Base-by-base conservation (phyloP, 805 yeast genomes). In the Vanderwaltozyma yarrowii region DNA sequence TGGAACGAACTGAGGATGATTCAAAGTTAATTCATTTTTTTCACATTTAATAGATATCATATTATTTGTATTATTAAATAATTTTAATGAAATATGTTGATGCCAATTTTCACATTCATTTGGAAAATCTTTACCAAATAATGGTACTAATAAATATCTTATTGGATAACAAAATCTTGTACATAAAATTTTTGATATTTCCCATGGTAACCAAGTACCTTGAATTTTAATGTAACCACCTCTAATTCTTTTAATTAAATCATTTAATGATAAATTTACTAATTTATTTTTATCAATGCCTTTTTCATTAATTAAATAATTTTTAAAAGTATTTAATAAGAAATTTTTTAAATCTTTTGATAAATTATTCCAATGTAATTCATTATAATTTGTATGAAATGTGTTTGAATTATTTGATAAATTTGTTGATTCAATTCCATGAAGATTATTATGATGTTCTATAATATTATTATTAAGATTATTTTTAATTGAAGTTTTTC, bases 181-280 rank as follows among this genome's bases (percentile, higher is more conserved):
- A 3, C 95, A 89, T 38, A 87, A 64, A 25, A 72, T 62, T 43
- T 68, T 69, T 19, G 92, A 86, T 3, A 82, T 66, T 8, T 71
- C 72, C 53, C 62, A 80, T 2, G 95, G 89, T 30, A 86, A 62
- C 96, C 96, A 88, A 8, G 95, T 85, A 3, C 96, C 96, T 62
- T 87, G 96, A 46, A 88, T 85, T 65, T 86, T 86, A 46, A 87
- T 70, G 51, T 76, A 85, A 2, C 96, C 96, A 34, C 96, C 96
- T 40, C 96, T 66, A n/a, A 87, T 85, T 36, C 96, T 71, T 48
- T 75, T 75, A 27, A 64, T 54, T n/a, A 58, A 46, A 27, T 46
- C 46, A 10, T 46, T 37, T 14, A 55, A 38, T 13, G 43, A 42
- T 20, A 49, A 40, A 13, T 48, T 32, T 17, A 36, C 34, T 18